These are phyloP conservation scores for Erysimum pusillum DNA, from an alignment of 441 rosid genomes.

Conservation along the genomic window DNA sequence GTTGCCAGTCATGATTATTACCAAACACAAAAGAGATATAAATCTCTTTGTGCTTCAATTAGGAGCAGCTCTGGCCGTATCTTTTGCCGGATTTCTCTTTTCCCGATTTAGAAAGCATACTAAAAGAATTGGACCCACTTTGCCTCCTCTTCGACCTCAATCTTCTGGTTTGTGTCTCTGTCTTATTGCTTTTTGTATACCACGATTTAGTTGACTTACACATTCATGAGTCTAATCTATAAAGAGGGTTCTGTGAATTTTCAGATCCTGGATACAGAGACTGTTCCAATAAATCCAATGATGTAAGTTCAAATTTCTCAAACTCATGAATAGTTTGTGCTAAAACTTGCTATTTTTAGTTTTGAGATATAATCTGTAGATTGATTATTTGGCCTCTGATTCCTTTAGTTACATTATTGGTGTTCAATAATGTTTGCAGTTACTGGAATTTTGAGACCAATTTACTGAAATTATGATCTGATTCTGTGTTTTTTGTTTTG, in stretches of 20 bases:
- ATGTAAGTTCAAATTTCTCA: constrained; percentile 21
- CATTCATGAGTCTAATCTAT: background rate
- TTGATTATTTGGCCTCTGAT: constrained; percentile 5
- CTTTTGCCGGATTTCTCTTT: constrained; percentile 74
- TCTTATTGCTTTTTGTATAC: constrained; percentile 5
- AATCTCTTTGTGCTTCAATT: constrained; percentile 63
- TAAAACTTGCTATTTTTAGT: constrained; percentile 30
- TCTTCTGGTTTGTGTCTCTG: constrained; percentile 56
- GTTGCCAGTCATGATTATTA: constrained; percentile 42
- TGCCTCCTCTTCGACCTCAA: constrained; percentile 52
- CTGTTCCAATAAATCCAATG: constrained; percentile 15
- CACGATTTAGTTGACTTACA: constrained; percentile 13
- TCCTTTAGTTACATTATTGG: background rate
- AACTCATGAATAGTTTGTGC: constrained; percentile 3
- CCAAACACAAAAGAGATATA: constrained; percentile 61
- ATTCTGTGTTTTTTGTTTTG: background rate
- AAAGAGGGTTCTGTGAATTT: background rate
- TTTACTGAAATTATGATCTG: background rate
- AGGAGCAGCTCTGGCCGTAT: constrained; percentile 76
- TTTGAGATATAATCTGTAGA: constrained; percentile 16
- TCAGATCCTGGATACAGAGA: constrained; percentile 39
- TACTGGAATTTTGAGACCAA: background rate
- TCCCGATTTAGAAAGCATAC: constrained; percentile 57
- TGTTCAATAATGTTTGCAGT: background rate
- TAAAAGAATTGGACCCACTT: constrained; percentile 46